Conservation (phyloP, 2,329 filamentous ascomycete species). For the Neofusicoccum sp. region DNA sequence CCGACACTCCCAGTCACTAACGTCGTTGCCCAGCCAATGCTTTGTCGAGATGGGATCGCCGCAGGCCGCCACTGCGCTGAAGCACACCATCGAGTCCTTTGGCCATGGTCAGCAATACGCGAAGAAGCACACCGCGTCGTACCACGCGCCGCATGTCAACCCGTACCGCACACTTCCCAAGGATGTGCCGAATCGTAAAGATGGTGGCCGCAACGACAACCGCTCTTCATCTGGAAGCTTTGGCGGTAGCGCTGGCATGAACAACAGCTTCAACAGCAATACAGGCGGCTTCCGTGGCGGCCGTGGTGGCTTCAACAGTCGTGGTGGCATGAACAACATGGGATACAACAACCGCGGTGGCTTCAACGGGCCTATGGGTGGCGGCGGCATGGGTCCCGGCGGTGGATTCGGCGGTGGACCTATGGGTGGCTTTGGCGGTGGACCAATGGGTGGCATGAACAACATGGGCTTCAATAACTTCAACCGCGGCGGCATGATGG, state of each 20-base stretch:
- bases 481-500: constrained; percentile 47
- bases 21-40: constrained; percentile 58
- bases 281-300: constrained; percentile 45
- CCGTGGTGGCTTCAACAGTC: constrained; percentile 35
- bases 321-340: constrained; percentile 41
- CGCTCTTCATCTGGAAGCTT: constrained; percentile 49
- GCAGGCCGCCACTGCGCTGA: constrained; percentile 83
- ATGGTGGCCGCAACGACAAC: constrained; percentile 63
- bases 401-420: constrained; percentile 52
- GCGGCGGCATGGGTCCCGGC: constrained; percentile 45
- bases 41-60: constrained; percentile 84
- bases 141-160: constrained; percentile 76
- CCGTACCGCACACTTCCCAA: constrained; percentile 91
- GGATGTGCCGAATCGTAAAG: constrained; percentile 73
- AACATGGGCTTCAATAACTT: constrained; percentile 37
- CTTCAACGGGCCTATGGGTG: constrained; percentile 32
- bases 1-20: neutral
- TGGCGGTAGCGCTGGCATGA: constrained; percentile 43
- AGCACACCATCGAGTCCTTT: constrained; percentile 75
- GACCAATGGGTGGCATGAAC: constrained; percentile 27
- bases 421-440: constrained; percentile 27
- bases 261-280: constrained; percentile 50
- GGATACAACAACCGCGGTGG: constrained; percentile 48
- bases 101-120: constrained; percentile 57
- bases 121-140: constrained; percentile 73